A percentile compares a stretch with the other conserved stretches of the same genome.
Evolutionary conservation across 1,284 basidiomycete species (phyloP).

Genomic region (Ceratobasidium sp.): DNA sequence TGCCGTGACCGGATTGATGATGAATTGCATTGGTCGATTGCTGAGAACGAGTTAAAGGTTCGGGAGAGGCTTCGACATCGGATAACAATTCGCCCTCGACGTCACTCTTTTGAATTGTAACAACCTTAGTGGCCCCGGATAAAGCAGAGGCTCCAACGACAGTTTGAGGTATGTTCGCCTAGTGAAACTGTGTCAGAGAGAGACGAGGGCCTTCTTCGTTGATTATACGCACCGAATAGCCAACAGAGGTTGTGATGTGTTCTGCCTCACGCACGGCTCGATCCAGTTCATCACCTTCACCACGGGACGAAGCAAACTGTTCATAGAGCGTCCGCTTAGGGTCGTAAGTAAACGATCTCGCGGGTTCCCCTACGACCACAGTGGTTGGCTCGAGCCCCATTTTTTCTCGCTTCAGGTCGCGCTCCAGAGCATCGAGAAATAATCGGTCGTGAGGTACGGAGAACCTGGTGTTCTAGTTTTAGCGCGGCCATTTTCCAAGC

Average conservation of each 20-base stretch:
- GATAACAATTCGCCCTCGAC: slow-evolving; percentile 5
- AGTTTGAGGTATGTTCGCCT: no score
- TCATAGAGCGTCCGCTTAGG: slow-evolving; percentile 84
- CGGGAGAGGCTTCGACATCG: slow-evolving; percentile 14
- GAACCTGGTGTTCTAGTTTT: no score
- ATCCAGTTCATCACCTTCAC: slow-evolving; percentile 63
- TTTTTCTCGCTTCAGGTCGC: slow-evolving; percentile 92
- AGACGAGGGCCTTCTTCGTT: no score
- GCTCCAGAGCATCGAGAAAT: slow-evolving; percentile 91
- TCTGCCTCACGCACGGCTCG: slow-evolving; percentile 58
- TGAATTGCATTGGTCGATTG: slow-evolving; percentile 12
- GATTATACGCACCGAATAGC: background rate
- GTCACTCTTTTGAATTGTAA: slow-evolving; percentile 4
- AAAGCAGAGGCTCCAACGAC: background rate
- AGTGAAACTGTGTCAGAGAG: background rate
- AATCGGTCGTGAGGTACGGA: slow-evolving; percentile 93
- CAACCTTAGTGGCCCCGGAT: no score
- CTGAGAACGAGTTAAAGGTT: slow-evolving; percentile 12
- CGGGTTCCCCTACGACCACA: slow-evolving; percentile 77
- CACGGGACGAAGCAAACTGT: slow-evolving; percentile 73
- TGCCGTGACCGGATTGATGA: slow-evolving; percentile 47
- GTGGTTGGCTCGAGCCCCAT: slow-evolving; percentile 86
- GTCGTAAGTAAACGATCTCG: slow-evolving; percentile 82
- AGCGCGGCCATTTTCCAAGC: no score
- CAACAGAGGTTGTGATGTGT: slow-evolving; percentile 47